Evolutionary conservation across 345 rosid genomes (phyloP).

Genomic region (Eucalyptus tenuipes): DNA sequence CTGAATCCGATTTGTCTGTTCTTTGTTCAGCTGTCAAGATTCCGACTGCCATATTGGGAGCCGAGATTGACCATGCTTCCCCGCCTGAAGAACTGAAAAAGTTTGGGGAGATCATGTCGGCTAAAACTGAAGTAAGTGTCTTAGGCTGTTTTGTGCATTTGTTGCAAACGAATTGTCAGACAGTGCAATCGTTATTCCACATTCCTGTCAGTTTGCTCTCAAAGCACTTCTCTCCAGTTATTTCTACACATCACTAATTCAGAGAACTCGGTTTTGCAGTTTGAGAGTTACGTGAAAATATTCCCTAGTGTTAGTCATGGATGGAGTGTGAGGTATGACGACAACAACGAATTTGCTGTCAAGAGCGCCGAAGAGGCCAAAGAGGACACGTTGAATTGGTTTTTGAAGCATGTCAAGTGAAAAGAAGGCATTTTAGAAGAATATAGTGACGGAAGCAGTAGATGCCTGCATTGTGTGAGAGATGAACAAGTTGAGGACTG

Average conservation of each 20-base stretch:
- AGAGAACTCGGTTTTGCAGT: background rate
- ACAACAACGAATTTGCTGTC: slow-evolving; percentile 9
- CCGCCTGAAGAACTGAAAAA: slow-evolving; percentile 18
- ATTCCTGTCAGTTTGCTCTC: background rate
- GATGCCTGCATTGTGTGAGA: background rate
- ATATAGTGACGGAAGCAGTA: background rate
- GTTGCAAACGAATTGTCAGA: background rate
- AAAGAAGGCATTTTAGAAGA: background rate
- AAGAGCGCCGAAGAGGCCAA: background rate
- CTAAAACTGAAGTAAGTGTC: slow-evolving; percentile 14
- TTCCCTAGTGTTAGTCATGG: slow-evolving; percentile 51
- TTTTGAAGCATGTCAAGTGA: background rate
- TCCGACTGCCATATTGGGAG: slow-evolving; percentile 31
- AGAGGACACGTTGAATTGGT: background rate
- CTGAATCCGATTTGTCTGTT: background rate
- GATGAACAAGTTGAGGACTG: background rate
- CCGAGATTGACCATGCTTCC: slow-evolving; percentile 16
- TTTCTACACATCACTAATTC: background rate
- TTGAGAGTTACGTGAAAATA: slow-evolving; percentile 29
- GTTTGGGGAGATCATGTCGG: slow-evolving; percentile 12
- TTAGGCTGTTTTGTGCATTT: background rate
- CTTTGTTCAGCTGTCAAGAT: slow-evolving; percentile 19
- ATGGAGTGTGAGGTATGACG: slow-evolving; percentile 49
- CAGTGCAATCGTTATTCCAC: background rate
- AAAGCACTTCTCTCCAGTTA: background rate